Percentiles rank a stretch among this genome's conserved stretches.
These are phyloP conservation scores for Taxillus chinensis DNA, from an alignment of 164 flowering plant genomes.

Conservation along the genomic window DNA sequence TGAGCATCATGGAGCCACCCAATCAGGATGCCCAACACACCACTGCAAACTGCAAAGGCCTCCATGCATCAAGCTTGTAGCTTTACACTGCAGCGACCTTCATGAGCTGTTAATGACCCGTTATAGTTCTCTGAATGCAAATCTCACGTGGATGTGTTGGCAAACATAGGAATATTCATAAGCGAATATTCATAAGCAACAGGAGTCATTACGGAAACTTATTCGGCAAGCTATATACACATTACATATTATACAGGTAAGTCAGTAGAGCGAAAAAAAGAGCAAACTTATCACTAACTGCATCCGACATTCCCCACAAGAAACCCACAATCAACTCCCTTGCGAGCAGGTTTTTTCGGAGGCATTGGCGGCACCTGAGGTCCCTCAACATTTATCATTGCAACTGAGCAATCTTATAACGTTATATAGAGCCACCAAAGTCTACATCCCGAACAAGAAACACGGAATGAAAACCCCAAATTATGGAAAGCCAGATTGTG, in stretches of 20 bases:
- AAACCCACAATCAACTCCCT: constrained; percentile 43
- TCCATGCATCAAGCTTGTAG: constrained; percentile 26
- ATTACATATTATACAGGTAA: no score
- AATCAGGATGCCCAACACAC: constrained; percentile 27
- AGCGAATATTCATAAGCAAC: no score
- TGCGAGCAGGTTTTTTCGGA: constrained; percentile 49
- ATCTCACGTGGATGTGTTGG: constrained; percentile 30
- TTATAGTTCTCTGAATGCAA: constrained; percentile 59
- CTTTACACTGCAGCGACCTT: constrained; percentile 22
- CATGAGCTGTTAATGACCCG: constrained; percentile 80
- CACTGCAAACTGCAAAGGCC: no score
- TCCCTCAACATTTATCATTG: constrained; percentile 57
- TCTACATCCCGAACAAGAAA: constrained; percentile 44
- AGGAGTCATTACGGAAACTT: no score
- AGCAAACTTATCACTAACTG: no score
- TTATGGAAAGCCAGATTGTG: constrained; percentile 14
- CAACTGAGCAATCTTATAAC: constrained; percentile 18
- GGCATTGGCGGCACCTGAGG: constrained; percentile 66
- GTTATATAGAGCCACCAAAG: constrained; percentile 41
- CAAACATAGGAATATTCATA: no score
- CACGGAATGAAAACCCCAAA: constrained; percentile 48
- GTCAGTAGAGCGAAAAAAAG: no score
- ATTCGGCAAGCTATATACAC: no score
- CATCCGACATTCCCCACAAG: no score
- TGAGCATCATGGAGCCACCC: constrained; percentile 42